phyloP scores from a whole-genome alignment of 331 rosid species.

The Saraca asoca region DNA sequence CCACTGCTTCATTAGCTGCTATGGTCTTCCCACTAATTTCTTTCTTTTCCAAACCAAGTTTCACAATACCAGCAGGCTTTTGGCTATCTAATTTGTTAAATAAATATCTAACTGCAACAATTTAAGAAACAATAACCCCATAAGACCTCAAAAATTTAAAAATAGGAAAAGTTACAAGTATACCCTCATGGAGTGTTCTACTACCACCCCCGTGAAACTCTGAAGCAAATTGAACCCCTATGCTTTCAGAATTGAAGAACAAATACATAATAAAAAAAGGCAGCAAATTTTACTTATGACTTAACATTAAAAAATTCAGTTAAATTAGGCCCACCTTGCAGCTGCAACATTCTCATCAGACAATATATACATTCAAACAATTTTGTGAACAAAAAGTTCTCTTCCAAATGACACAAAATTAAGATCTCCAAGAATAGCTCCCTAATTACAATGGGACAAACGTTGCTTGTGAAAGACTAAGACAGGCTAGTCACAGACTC shows the following conservation, averaged over 20 bases:
- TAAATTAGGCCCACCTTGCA: neutral
- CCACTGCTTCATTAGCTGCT: constrained; percentile 36
- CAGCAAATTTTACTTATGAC: neutral
- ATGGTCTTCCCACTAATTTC: constrained; percentile 28
- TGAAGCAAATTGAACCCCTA: neutral
- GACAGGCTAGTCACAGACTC: too few relatives aligned
- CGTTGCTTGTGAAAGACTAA: too few relatives aligned
- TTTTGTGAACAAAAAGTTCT: too few relatives aligned
- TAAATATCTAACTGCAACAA: constrained; percentile 69
- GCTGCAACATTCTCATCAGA: neutral
- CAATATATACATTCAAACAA: too few relatives aligned
- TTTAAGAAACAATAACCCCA: constrained; percentile 43
- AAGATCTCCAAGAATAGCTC: too few relatives aligned
- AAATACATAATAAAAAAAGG: too few relatives aligned
- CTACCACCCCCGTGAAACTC: constrained; percentile 9
- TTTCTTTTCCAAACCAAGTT: constrained; percentile 47
- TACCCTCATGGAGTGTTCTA: constrained; percentile 18
- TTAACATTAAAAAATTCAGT: neutral
- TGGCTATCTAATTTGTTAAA: constrained; percentile 61
- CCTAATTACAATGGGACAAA: neutral
- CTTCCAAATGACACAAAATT: too few relatives aligned
- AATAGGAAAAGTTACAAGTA: constrained; percentile 6
- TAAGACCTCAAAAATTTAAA: constrained; percentile 38
- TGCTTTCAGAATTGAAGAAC: neutral
- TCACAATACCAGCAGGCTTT: constrained; percentile 44